Base-by-base conservation (phyloP, 2,329 filamentous ascomycete species). In the Aurifilum marmelostoma region DNA sequence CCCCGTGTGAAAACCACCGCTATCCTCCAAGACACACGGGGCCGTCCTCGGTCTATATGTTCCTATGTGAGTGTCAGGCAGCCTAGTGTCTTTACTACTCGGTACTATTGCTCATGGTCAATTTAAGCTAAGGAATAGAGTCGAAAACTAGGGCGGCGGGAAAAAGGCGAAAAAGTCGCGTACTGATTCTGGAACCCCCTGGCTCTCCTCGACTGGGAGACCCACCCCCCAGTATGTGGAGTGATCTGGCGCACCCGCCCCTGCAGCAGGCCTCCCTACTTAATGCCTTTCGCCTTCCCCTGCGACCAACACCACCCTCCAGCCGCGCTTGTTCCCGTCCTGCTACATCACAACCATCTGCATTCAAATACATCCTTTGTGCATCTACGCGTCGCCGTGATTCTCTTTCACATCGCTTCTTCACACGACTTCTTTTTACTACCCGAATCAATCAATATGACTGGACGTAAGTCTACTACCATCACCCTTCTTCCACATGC, bases 401-500 rank as follows among this genome's bases (percentile, higher is more conserved):
- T 47, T 18, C 21, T 29, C 39, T 56, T 54, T 18, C 47, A 50
- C 50, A 47, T 21, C 71, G 69, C 65, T 70, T 72, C 67, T 73
- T 70, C 60, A 41, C 37, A 24, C 63, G 68, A 47, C 63, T 54
- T 65, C 65, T 67, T 70, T n/a, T n/a, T n/a, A n/a, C 21, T n/a
- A 8, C 56, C 64, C 72, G 67, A 64, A 58, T 61, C 69, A 43
- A 73, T 72, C 74, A 76, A 69, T 60, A 79, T 78, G 77, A 78
- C 77, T 77, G 77, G 77, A 78, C 77, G 77, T 79, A 72, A 78
- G 77, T 79, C 18, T 52, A 47, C 16, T 41, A 50, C 21, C 62
- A 9, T 8, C 12, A 16, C 24, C 39, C 41, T 21, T 12, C 21
- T 21, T 18, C 47, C 32, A 50, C 47, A 16, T 37, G 59, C 2